Evolutionary conservation across 805 yeast genomes (phyloP).

Genomic region (Nematodospora valgi): DNA sequence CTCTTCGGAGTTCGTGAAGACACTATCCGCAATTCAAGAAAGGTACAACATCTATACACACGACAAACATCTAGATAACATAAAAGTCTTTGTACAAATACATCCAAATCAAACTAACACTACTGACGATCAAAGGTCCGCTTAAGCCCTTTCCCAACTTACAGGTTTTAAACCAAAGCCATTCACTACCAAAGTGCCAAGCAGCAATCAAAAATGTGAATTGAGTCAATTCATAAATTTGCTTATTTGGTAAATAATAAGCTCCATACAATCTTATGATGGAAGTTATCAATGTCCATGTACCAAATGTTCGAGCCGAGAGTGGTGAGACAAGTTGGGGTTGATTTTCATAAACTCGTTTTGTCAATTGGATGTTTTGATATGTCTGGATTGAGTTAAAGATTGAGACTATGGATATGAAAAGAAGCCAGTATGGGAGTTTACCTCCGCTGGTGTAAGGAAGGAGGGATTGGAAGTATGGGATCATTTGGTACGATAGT

Average conservation of each 20-base stretch:
- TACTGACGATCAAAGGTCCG: conserved; percentile 81
- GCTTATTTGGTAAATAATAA: conserved; percentile 62
- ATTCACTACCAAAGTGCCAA: conserved; percentile 78
- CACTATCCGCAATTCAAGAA: too few relatives aligned
- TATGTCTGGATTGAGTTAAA: conserved; percentile 90
- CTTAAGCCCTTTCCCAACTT: conserved; percentile 81
- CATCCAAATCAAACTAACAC: conserved; percentile 80
- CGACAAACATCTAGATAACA: conserved; percentile 12
- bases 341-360: conserved; percentile 64
- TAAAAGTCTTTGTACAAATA: conserved; percentile 63
- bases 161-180: conserved; percentile 76
- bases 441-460: conserved; percentile 21
- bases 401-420: conserved; percentile 80
- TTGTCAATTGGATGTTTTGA: conserved; percentile 67
- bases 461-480: not conserved
- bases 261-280: conserved; percentile 87
- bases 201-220: conserved; percentile 82
- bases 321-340: conserved; percentile 42
- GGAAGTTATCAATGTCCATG: conserved; percentile 91
- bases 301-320: conserved; percentile 96
- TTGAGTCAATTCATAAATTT: conserved; percentile 73
- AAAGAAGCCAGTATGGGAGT: conserved; percentile 37
- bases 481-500: not conserved
- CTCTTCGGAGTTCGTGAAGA: too few relatives aligned
- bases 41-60: not conserved